These are phyloP conservation scores for Phycomyces nitens DNA, from an alignment of 192 early-diverging fungal genomes.

Conservation along the genomic window DNA sequence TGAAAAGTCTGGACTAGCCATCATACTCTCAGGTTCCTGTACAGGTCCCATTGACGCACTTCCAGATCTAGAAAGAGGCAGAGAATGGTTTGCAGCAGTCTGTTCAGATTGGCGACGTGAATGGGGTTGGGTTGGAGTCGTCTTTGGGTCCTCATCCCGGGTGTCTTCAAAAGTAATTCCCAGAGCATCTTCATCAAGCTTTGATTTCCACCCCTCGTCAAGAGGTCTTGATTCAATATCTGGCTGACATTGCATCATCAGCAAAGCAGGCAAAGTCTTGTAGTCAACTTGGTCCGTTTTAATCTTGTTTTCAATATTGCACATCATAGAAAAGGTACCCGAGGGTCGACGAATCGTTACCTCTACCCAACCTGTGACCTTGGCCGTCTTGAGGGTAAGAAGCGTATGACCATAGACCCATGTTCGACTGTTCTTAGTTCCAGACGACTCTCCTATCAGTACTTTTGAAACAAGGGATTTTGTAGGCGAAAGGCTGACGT, in stretches of 20 bases:
- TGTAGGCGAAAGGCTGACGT: conserved; percentile 60
- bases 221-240: conserved; percentile 19
- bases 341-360: conserved; percentile 79
- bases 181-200: conserved; percentile 9
- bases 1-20: neutral
- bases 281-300: conserved; percentile 45
- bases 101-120: conserved; percentile 2
- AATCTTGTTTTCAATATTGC: conserved; percentile 67
- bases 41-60: neutral
- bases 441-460: conserved; percentile 38
- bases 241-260: conserved; percentile 49
- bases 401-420: conserved; percentile 89
- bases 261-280: conserved; percentile 45
- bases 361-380: conserved; percentile 70
- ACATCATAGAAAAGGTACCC: conserved; percentile 66
- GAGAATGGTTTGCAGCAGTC: neutral
- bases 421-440: conserved; percentile 53
- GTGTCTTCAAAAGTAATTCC: neutral
- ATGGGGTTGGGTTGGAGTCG: neutral
- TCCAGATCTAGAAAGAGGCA: neutral
- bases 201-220: conserved; percentile 8
- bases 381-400: conserved; percentile 70
- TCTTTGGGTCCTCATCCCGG: neutral
- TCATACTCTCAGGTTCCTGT: neutral
- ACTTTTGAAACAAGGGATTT: conserved; percentile 49